Evolutionary conservation across 202 grass and related monocot species (phyloP).

Genomic region (Schoenoplectus triqueter): DNA sequence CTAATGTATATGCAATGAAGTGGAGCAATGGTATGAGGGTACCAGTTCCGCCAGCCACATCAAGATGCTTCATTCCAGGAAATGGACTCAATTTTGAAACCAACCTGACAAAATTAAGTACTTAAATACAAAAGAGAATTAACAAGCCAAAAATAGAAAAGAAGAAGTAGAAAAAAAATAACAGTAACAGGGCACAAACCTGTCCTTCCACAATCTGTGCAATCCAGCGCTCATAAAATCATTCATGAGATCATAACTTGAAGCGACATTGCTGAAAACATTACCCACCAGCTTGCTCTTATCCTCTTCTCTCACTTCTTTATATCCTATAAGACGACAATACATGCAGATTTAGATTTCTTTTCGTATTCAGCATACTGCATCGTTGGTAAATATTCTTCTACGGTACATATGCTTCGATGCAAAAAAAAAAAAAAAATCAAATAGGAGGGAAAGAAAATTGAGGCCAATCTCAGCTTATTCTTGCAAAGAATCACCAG

Average conservation of each 20-base stretch:
- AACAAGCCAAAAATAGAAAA: background rate
- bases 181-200: slow-evolving; percentile 41
- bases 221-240: slow-evolving; percentile 85
- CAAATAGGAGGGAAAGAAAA: background rate
- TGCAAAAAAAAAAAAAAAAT: background rate
- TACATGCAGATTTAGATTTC: background rate
- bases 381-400: background rate
- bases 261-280: slow-evolving; percentile 92
- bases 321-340: slow-evolving; percentile 58
- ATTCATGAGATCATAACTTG: slow-evolving; percentile 95
- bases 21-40: slow-evolving; percentile 23
- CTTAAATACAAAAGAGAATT: slow-evolving; percentile 6
- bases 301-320: slow-evolving; percentile 81
- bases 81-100: slow-evolving; percentile 81
- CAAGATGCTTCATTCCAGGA: slow-evolving; percentile 96
- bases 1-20: background rate
- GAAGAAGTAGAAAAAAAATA: background rate
- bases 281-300: slow-evolving; percentile 92
- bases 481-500: background rate
- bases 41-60: slow-evolving; percentile 96
- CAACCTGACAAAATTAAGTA: slow-evolving; percentile 46
- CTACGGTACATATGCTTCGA: background rate
- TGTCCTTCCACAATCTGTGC: slow-evolving; percentile 92
- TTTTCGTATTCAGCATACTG: background rate
- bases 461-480: background rate